These are phyloP conservation scores for Coccinonectria pachysandricola DNA, from an alignment of 2,329 filamentous ascomycete species.

Conservation along the genomic window DNA sequence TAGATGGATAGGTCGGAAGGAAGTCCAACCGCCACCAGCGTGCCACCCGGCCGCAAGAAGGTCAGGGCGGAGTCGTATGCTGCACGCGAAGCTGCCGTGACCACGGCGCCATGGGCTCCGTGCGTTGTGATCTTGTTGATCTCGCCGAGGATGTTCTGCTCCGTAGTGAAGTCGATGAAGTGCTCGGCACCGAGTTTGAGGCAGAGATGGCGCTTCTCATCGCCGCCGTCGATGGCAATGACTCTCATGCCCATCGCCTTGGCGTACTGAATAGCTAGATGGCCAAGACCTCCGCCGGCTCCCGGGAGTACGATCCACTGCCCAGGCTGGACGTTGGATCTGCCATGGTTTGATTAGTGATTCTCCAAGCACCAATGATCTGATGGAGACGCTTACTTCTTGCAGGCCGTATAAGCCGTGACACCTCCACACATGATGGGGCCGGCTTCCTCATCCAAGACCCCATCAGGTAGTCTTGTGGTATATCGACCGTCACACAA, in stretches of 20 bases:
- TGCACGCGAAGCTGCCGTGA: constrained; percentile 74
- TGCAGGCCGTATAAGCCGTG: constrained; percentile 75
- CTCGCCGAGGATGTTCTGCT: constrained; percentile 66
- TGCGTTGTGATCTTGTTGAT: constrained; percentile 61
- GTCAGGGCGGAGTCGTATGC: constrained; percentile 88
- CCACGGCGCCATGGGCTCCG: constrained; percentile 78
- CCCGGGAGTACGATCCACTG: constrained; percentile 73
- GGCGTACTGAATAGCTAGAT: constrained; percentile 69
- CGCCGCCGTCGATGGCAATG: constrained; percentile 71
- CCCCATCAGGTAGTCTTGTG: constrained; percentile 63
- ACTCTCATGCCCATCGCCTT: constrained; percentile 74
- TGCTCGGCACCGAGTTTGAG: constrained; percentile 55
- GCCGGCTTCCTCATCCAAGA: constrained; percentile 62
- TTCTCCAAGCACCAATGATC: no score
- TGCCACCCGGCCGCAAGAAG: constrained; percentile 71
- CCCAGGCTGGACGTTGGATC: constrained; percentile 56
- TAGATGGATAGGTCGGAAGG: constrained; percentile 31
- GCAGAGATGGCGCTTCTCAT: constrained; percentile 64
- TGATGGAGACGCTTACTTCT: constrained; percentile 47
- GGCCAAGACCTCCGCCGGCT: constrained; percentile 72
- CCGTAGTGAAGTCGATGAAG: constrained; percentile 69
- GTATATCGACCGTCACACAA: constrained; percentile 75
- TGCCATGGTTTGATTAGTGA: background rate
- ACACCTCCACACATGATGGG: constrained; percentile 73
- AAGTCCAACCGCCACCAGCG: constrained; percentile 75